Evolutionary conservation across 352 stramenopile genomes (phyloP).

Genomic region (Globisporangium uncinulatum): DNA sequence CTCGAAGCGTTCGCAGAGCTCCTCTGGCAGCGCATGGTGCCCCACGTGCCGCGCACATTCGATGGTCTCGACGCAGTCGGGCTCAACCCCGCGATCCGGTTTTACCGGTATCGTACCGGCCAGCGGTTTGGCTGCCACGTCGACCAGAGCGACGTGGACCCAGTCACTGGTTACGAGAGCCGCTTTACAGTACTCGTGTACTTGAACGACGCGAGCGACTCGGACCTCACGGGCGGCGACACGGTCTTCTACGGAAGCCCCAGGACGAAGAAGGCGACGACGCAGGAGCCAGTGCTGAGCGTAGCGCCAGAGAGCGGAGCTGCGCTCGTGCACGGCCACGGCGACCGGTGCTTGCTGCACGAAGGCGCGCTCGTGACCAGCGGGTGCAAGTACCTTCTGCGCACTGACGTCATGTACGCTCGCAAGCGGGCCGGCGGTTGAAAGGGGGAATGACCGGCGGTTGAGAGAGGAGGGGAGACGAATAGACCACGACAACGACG

Average conservation of each 20-base stretch:
- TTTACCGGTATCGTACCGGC: slow-evolving; percentile 66
- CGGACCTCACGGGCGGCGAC: slow-evolving; percentile 51
- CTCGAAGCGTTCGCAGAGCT: slow-evolving; percentile 57
- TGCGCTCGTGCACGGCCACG: slow-evolving; percentile 68
- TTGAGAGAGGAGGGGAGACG: not conserved
- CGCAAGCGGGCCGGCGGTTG: slow-evolving; percentile 10
- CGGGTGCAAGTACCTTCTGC: slow-evolving; percentile 69
- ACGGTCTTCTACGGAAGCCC: slow-evolving; percentile 70
- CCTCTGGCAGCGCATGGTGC: slow-evolving; percentile 58
- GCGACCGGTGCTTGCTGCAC: slow-evolving; percentile 69
- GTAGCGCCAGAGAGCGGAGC: slow-evolving; percentile 61
- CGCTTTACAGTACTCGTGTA: slow-evolving; percentile 82
- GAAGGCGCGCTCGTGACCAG: slow-evolving; percentile 58
- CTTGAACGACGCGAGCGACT: slow-evolving; percentile 71
- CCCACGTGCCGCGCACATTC: slow-evolving; percentile 47
- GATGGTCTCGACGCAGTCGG: slow-evolving; percentile 59
- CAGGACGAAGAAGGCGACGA: slow-evolving; percentile 7
- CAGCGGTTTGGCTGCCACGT: slow-evolving; percentile 80
- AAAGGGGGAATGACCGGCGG: not conserved
- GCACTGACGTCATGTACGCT: slow-evolving; percentile 82
- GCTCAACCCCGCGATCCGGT: slow-evolving; percentile 66
- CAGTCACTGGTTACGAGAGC: slow-evolving; percentile 59
- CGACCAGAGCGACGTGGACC: slow-evolving; percentile 81
- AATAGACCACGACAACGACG: no score
- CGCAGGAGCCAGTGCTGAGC: slow-evolving; percentile 37